Evolutionary conservation across 2,329 filamentous ascomycete species (phyloP), one percentile per base, ranked within the genome.

Genomic region (Ophiostoma piceae): DNA sequence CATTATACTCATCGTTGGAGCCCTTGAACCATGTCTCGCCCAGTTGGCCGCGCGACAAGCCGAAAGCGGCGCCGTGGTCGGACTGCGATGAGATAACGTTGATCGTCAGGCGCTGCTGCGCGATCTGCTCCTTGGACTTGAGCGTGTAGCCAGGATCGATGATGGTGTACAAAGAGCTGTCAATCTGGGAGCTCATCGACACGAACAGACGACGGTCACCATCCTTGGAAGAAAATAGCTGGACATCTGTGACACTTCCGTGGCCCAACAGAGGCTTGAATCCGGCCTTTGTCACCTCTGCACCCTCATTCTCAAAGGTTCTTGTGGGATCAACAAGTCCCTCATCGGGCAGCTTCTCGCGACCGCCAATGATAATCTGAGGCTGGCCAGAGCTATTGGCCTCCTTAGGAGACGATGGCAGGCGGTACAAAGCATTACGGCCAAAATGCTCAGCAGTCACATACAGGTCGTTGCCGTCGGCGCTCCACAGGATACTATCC

Each of bases 371-470:
- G 29, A 90, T 77, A 1, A 82, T 76, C 32, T 77, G 74, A 3
- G 88, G 87, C 26, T 83, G 78, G 9, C 82, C 76, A 1, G 39
- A 32, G 14, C 66, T 51, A 6, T 51, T 11, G 1, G 72, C 73
- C 54, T 83, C 76, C 5, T 79, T 74, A 0, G 85, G 86, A 69
- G 82, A 82, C 2, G 87, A 82, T 2, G 88, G 85, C 2, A 91
- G 79, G 70, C 80, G 85, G 82, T 86, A 92, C 0, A 92, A 80
- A 67, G 87, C 81, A 9, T 81, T 82, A 65, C 85, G 84, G 0
- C 88, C 92, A 54, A 86, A 79, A 69, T 90, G 86, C 77, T 96
- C 92, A 3, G 90, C 91, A 1, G 87, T 86, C n/a, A 94, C 84
- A 74, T 90, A 91, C 5, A 97, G 79, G 67, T 85, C 84, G 71